These are phyloP conservation scores for Diaporthe citriasiana DNA, from an alignment of 2,329 filamentous ascomycete species.

Conservation along the genomic window DNA sequence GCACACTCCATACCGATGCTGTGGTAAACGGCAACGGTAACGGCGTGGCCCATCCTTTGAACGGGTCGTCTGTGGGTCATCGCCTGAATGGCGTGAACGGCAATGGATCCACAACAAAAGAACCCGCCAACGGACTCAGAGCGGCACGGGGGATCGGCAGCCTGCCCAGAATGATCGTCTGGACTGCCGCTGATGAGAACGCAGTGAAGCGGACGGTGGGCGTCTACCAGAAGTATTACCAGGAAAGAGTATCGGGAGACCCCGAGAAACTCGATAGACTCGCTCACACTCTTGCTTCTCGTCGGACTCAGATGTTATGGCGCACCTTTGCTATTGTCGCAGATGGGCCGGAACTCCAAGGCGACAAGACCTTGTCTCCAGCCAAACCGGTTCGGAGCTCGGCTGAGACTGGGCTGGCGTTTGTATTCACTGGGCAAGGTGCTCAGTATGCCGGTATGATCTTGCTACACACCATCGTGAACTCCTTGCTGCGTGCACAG, in stretches of 20 bases:
- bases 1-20: neutral
- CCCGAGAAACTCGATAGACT: constrained; percentile 39
- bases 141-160: neutral
- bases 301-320: constrained; percentile 49
- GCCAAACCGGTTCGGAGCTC: neutral
- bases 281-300: constrained; percentile 48
- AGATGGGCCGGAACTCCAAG: neutral
- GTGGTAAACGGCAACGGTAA: neutral
- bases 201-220: constrained; percentile 47
- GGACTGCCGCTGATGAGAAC: constrained; percentile 50
- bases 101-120: constrained; percentile 15
- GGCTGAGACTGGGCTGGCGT: constrained; percentile 43
- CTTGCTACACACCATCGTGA: neutral
- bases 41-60: neutral
- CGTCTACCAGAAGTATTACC: constrained; percentile 47
- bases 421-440: constrained; percentile 53
- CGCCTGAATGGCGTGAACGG: neutral
- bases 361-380: neutral
- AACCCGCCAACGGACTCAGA: neutral
- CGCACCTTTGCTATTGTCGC: constrained; percentile 42
- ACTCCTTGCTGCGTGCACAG: neutral
- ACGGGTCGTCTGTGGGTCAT: neutral
- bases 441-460: constrained; percentile 49
- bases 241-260: constrained; percentile 35
- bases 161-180: constrained; percentile 46